phyloP scores from a whole-genome alignment of 768 basidiomycete genomes.

The Cystobasidium onofrii region DNA sequence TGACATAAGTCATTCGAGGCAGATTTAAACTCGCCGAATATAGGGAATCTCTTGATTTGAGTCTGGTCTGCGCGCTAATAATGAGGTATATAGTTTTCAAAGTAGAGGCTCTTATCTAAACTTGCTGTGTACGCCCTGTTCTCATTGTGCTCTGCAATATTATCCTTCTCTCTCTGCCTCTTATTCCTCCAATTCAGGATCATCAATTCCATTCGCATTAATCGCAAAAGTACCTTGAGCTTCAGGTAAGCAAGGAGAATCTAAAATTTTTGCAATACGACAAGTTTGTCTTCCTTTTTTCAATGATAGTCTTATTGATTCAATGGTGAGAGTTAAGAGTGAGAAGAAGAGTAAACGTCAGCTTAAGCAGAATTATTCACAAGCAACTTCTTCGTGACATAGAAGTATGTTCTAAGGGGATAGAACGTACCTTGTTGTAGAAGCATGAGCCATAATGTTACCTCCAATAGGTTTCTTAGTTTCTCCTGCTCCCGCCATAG shows the following conservation, averaged over 20 bases:
- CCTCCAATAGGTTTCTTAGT: conserved; percentile 98
- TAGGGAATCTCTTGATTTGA: too few relatives aligned
- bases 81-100: too few relatives aligned
- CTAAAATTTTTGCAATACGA: conserved; percentile 92
- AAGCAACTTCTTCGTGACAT: too few relatives aligned
- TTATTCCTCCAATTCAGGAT: conserved; percentile 51
- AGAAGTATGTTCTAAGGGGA: background rate
- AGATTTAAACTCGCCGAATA: too few relatives aligned
- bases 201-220: conserved; percentile 79
- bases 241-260: conserved; percentile 94
- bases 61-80: too few relatives aligned
- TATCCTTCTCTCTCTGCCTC: background rate
- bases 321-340: too few relatives aligned
- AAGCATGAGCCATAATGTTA: conserved; percentile 98
- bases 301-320: conserved; percentile 82
- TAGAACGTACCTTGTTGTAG: conserved; percentile 69
- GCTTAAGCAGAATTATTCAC: too few relatives aligned
- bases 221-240: conserved; percentile 94
- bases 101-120: too few relatives aligned
- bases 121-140: too few relatives aligned
- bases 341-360: too few relatives aligned
- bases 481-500: conserved; percentile 69
- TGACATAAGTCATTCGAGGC: too few relatives aligned
- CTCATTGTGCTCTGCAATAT: too few relatives aligned
- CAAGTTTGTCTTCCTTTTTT: conserved; percentile 86